These are phyloP conservation scores for Populus deltoides DNA, from an alignment of 345 rosid species.

Conservation along the genomic window DNA sequence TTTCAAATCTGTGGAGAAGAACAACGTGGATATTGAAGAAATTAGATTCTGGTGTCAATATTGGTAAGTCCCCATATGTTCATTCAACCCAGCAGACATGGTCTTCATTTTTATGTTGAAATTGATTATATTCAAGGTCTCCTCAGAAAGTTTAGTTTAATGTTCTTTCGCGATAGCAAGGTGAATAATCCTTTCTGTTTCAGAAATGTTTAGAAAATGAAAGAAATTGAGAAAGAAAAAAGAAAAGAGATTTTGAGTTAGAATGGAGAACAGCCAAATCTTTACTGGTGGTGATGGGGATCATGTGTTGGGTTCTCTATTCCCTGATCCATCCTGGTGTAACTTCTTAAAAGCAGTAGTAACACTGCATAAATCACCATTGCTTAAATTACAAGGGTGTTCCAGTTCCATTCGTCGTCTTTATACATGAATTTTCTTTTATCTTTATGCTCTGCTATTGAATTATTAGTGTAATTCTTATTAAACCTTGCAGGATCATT, in stretches of 20 bases:
- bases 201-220: too few relatives aligned
- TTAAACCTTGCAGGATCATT: constrained; percentile 62
- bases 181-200: not conserved
- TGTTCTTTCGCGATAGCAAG: not conserved
- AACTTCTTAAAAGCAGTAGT: not conserved
- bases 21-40: constrained; percentile 66
- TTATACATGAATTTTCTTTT: too few relatives aligned
- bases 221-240: not conserved
- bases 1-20: constrained; percentile 80
- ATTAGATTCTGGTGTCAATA: constrained; percentile 95
- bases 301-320: not conserved
- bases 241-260: not conserved
- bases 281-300: not conserved
- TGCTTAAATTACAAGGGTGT: not conserved
- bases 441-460: not conserved
- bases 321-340: not conserved
- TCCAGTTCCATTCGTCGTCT: not conserved
- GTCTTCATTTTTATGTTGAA: not conserved
- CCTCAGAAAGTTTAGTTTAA: not conserved
- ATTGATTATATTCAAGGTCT: not conserved
- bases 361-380: not conserved
- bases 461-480: not conserved
- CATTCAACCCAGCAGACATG: not conserved
- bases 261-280: not conserved
- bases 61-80: constrained; percentile 44